These are phyloP conservation scores for Xylaria intraflava DNA, from an alignment of 495 filamentous ascomycete species.

Conservation along the genomic window DNA sequence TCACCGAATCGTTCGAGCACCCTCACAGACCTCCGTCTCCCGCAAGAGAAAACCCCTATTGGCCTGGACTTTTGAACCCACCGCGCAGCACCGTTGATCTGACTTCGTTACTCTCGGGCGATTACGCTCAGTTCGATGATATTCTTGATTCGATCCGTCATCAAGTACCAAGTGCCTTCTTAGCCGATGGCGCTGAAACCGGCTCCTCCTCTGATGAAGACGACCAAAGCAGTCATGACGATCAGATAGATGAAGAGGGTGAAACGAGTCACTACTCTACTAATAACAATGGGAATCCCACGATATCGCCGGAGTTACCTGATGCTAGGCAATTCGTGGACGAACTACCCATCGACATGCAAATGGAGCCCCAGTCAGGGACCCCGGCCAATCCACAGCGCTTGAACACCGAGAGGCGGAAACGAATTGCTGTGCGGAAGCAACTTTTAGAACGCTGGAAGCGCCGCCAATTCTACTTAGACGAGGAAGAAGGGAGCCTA, in stretches of 20 bases:
- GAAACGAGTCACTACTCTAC: conserved; percentile 14
- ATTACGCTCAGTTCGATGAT: conserved; percentile 21
- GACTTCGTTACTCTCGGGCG: conserved; percentile 30
- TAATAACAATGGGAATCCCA: conserved; percentile 1
- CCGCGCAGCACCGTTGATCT: conserved; percentile 33
- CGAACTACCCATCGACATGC: conserved; percentile 22
- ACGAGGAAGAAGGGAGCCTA: conserved; percentile 67
- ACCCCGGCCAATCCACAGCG: conserved; percentile 14
- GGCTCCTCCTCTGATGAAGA: conserved; percentile 20
- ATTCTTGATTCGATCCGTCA: conserved; percentile 24
- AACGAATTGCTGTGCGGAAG: conserved; percentile 32
- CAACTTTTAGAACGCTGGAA: conserved; percentile 67
- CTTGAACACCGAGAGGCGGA: conserved; percentile 18
- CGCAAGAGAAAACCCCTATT: conserved; percentile 28
- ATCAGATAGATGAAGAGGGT: conserved; percentile 16
- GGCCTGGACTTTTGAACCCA: conserved; percentile 35
- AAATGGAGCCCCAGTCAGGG: conserved; percentile 19
- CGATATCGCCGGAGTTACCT: conserved; percentile 8
- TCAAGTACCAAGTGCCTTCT: conserved; percentile 2
- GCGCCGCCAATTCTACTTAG: conserved; percentile 67
- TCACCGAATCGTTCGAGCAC: conserved; percentile 26
- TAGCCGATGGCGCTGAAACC: conserved; percentile 16
- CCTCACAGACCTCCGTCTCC: conserved; percentile 24
- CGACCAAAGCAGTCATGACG: conserved; percentile 18
- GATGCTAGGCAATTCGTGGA: conserved; percentile 26